Base-by-base conservation (phyloP, 2,329 filamentous ascomycete species). In the Chaetomium sp. region DNA sequence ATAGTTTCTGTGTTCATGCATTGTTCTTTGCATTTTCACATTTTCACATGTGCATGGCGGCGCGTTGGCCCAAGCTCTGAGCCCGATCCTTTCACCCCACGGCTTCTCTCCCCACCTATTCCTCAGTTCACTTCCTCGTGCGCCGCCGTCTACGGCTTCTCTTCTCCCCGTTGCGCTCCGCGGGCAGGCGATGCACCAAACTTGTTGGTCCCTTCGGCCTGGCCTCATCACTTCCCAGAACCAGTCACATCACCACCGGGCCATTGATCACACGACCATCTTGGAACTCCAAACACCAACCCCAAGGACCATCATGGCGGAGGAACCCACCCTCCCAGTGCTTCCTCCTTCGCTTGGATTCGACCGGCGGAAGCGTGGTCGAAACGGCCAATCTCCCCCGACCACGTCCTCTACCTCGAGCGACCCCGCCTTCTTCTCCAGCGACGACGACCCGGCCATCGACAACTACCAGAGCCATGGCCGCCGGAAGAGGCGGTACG, bases 391-490 rank as follows among this genome's bases (percentile, higher is more conserved):
- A 34, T 55, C 66, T 14, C 68, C 66, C n/a, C 62, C 69, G 35
- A 37, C 46, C 9, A n/a, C 14, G 65, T 73, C 40, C 72, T 79
- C 60, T 75, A 76, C 66, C 82, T 88, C 85, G 19, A 88, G 86
- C 65, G 86, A 89, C 64, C 85, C 85, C 3, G 79, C 83, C 49
- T 69, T 88, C 33, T 89, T 89, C 69, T 88, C 85, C 4, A 86
- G 83, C 67, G 86, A 89, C 57, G 85, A 88, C 64, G 85, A 88
- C 55, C 82, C 83, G 2, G 79, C 80, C 1, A 68, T 85, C 48
- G 84, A 87, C 58, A 85, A 86, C 63, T 88, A 88, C 64, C 51
- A 59, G 38, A 72, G 76, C 32, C 72, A 79, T 48, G 76, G 76
- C 1, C 73, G 65, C 12, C 64, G 76, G 58, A 89, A 88, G 72